Base-by-base conservation (phyloP, 768 basidiomycete genomes). In the Termitomyces sp. region DNA sequence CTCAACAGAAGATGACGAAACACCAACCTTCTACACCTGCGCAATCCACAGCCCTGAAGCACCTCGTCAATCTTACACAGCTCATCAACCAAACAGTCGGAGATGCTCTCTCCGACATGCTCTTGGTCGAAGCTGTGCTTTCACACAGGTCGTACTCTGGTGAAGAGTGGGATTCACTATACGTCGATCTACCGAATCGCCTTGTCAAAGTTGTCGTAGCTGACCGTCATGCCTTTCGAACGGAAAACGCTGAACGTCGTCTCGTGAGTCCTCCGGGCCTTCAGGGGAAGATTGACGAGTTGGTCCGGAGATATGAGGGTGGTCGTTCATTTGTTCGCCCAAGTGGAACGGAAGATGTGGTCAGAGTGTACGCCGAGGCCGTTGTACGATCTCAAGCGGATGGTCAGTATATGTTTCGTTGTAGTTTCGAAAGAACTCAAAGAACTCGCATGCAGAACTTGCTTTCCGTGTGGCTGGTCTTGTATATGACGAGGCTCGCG, bases 61-160 rank as follows among this genome's bases (percentile, higher is more conserved):
- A 94, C 69, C 80, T 99, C 40, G 78, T 82, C 53, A 88, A 89
- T 65, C 79, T 98, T 60, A 87, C 87, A 14, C 80, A 90, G 38
- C 78, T 98, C 49, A 96, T 98, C 76, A 99, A 99, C 69, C 96
- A 98, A 75, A 96, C 97, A 9, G 96, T 99, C 47, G 97, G 97
- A 2, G 97, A 99, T 75, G 96, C 95, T 6, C 79, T 98, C 25
- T 96, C 93, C 14, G 97, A 99, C 72, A 87, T 96, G 85, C 86
- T 99, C 40, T 86, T 98, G 34, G 96, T 98, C 36, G 96, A 98
- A 70, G 86, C 86, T 34, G 92, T 98, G 46, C 86, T 99, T 25
- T 83, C 93, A 3, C 94, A 96, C 73, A 90, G 89, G 69, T 85
- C 88, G 7, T 98, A 94, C 79, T 85, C 86, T 46, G 87, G 85